Conservation (phyloP, 176 grass and related monocot genomes). For the Phoenix dactylifera region DNA sequence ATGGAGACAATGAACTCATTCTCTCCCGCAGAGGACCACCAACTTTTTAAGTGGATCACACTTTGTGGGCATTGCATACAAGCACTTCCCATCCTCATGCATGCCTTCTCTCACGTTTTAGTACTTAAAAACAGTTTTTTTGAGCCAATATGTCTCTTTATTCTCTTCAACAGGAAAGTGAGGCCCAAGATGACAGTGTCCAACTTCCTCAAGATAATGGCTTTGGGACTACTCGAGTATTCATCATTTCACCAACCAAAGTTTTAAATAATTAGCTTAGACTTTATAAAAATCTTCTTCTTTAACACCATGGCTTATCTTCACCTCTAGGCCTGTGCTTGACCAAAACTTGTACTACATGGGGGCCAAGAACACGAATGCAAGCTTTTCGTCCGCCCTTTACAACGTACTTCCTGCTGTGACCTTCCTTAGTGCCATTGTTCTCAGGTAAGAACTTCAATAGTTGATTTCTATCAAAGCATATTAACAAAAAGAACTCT, state of each 20-base stretch:
- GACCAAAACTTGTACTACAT: constrained; percentile 20
- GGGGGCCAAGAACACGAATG: constrained; percentile 7
- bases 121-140: too few species aligned
- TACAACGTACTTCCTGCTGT: constrained; percentile 14
- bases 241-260: background rate
- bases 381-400: constrained; percentile 11
- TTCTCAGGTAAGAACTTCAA: constrained; percentile 7
- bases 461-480: too few species aligned
- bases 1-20: too few species aligned
- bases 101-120: too few species aligned
- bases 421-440: constrained; percentile 8
- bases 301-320: background rate
- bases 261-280: background rate
- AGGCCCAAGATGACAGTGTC: constrained; percentile 4
- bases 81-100: too few species aligned
- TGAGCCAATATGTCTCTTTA: background rate
- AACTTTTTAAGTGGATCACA: too few species aligned
- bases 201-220: constrained; percentile 7
- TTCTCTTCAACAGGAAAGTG: constrained; percentile 4
- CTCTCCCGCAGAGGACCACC: too few species aligned
- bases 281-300: background rate
- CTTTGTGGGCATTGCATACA: too few species aligned
- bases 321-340: constrained; percentile 5
- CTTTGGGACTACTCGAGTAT: constrained; percentile 9
- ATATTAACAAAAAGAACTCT: too few species aligned